Base-by-base conservation (phyloP, 805 yeast species). In the Candida boidinii region DNA sequence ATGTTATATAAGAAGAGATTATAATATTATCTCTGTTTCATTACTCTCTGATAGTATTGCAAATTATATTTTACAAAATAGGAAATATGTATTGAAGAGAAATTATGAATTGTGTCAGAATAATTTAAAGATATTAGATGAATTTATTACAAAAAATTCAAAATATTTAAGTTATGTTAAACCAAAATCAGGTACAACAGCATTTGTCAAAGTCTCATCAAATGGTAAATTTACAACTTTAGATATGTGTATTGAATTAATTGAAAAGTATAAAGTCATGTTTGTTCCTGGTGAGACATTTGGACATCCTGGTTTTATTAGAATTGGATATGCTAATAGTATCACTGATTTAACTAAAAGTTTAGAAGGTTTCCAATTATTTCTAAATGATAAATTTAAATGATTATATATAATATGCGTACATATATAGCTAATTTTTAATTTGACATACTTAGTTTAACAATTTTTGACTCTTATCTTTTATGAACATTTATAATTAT, bases 201-300 rank as follows among this genome's bases (percentile, higher is more conserved):
- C 69, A 23, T 60, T 70, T 30, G 37, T 70, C 8, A 54, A 54
- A 30, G 43, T 68, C 12, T n/a, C n/a, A n/a, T n/a, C n/a, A n/a
- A 49, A 51, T 18, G 52, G 51, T 19, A 7, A 6, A 7, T 43
- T 45, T 3, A 23, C 38, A 14, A 58, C 73, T 5, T 41, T 39
- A 23, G 40, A 48, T 6, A 46, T 72, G 36, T 55, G 64, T 14
- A 38, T 34, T 7, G 58, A 53, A 7, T 45, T 72, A 23, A 67
- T 67, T 6, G 51, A 45, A 7, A 39, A 57, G 17, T 41, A 57
- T 40, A 39, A 44, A 12, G 53, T 62, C 0, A 50, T 72, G 38
- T 48, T 59, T 17, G 71, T 68, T 5, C 77, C 77, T 1, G 76
- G 76, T 3, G 75, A 68, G 35, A 53, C 60, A 2, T 69, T 70